Evolutionary conservation across 2,329 filamentous ascomycete genomes (phyloP), one percentile per base, ranked within the genome.

Genomic region (Penicillium sp.): DNA sequence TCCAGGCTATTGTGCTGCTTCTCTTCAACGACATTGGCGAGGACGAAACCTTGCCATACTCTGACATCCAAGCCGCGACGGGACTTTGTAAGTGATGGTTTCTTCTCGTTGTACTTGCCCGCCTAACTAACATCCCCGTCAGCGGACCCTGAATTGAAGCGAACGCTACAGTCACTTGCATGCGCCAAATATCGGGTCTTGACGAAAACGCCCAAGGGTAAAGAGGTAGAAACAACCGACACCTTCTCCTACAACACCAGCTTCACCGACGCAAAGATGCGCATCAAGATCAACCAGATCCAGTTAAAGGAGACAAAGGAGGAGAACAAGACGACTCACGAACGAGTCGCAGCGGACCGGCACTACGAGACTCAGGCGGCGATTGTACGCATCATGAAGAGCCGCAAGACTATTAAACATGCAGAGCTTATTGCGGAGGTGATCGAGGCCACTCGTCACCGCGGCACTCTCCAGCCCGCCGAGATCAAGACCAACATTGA

Each of bases 401-500:
- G 89, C 66, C 85, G 92, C 66, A 97, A 97, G 85, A 85, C 80
- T 8, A 93, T 98, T 78, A 87, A 86, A 4, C 94, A 98, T 74
- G 83, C 87, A n/a, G 90, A 96, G 75, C 80, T 99, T 28, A 90
- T 98, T 22, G 88, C 90, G 2, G 93, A 98, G 80, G 93, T 97
- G 19, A 97, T 99, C 73, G 91, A 89, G 70, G 88, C 94, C 73
- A 99, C 94, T 1, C 91, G 89, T 81, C 91, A 86, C 67, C 84
- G 95, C 57, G 96, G 95, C 14, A 92, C 91, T 19, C 82, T 99
- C 61, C 93, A 96, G 72, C 85, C 93, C 43, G 83, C 83, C 1
- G 92, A 95, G 65, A 98, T 99, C 67, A 99, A 99, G 86, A 89
- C 90, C 80, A 96, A 98, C 76, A 97, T 99, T 77, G 95, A 98